A percentile compares a stretch with the other conserved stretches of the same genome.
These are phyloP conservation scores for Excoecaria agallocha DNA, from an alignment of 345 rosid species.

Conservation along the genomic window DNA sequence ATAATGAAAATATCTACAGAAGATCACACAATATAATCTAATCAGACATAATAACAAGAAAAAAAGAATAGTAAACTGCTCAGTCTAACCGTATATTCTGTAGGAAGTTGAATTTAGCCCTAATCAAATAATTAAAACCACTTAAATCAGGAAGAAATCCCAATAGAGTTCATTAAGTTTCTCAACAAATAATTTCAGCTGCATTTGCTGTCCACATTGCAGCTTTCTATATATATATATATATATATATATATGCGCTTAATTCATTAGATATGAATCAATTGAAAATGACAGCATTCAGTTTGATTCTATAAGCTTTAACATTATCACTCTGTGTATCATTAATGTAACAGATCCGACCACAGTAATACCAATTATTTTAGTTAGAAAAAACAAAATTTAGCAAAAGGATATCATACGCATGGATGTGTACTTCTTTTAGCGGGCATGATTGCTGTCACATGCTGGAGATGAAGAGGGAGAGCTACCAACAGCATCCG, in stretches of 20 bases:
- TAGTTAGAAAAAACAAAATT: too few species aligned
- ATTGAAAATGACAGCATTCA: background rate
- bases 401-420: too few species aligned
- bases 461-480: too few species aligned
- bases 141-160: background rate
- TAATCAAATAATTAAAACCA: background rate
- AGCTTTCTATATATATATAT: too few species aligned
- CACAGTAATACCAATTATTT: too few species aligned
- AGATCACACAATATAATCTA: background rate
- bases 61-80: background rate
- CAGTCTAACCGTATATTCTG: background rate
- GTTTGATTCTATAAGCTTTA: background rate
- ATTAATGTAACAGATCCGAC: too few species aligned
- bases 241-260: background rate
- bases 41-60: background rate
- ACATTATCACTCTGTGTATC: too few species aligned
- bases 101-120: background rate
- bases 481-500: too few species aligned
- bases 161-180: background rate
- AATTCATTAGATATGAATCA: background rate
- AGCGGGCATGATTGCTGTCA: too few species aligned
- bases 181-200: background rate
- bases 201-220: background rate
- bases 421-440: too few species aligned
- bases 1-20: constrained; percentile 67